phyloP scores from a whole-genome alignment of 345 rosid genomes.

The Hevea brasiliensis region DNA sequence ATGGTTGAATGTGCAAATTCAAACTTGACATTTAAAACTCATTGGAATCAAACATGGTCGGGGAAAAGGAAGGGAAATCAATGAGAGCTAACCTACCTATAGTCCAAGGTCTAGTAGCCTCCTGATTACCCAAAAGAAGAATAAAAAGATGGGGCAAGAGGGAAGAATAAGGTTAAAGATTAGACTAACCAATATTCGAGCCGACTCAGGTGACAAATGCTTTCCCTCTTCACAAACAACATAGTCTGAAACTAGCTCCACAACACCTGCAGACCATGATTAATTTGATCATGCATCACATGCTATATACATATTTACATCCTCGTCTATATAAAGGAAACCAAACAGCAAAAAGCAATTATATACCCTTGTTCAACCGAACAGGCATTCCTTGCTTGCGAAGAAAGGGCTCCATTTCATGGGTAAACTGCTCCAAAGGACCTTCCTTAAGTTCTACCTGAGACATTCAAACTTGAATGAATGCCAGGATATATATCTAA shows the following conservation, averaged over 20 bases:
- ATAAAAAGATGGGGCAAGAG: neutral
- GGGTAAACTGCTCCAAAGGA: constrained; percentile 83
- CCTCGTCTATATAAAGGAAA: neutral
- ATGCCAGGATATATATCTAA: neutral
- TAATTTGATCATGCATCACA: constrained; percentile 1
- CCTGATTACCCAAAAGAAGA: neutral
- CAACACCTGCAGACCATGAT: constrained; percentile 54
- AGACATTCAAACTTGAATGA: constrained; percentile 10
- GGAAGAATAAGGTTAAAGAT: neutral
- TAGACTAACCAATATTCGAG: constrained; percentile 74
- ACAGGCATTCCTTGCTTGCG: constrained; percentile 98
- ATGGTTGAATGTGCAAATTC: neutral
- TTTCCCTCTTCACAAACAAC: constrained; percentile 94
- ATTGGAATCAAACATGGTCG: neutral
- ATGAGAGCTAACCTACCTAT: neutral
- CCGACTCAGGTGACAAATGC: constrained; percentile 83
- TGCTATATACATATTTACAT: neutral
- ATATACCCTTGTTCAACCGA: constrained; percentile 78
- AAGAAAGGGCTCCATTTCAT: constrained; percentile 96
- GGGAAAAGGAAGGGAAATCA: neutral
- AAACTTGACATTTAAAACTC: neutral
- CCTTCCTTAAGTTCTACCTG: constrained; percentile 90
- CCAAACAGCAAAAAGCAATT: constrained; percentile 6
- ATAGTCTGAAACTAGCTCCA: constrained; percentile 82
- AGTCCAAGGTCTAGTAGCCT: neutral